Conservation (phyloP, 2,329 filamentous ascomycete genomes). For the Ophiostoma ips region DNA sequence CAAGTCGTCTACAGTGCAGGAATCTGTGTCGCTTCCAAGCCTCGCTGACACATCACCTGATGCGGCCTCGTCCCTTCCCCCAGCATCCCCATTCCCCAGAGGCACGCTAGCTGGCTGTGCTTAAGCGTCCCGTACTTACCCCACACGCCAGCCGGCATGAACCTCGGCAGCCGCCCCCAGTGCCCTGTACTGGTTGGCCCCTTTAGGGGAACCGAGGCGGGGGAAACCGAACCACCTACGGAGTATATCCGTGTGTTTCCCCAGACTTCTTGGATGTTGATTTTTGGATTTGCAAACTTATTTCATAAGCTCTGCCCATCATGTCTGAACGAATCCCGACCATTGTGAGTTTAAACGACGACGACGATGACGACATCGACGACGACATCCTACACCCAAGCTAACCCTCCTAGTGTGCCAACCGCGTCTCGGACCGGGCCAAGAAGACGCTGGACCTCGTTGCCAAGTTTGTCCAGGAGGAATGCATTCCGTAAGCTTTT, state of each 20-base stretch:
- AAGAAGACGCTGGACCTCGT: slow-evolving; percentile 76
- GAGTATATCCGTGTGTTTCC: no score
- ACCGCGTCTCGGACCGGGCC: slow-evolving; percentile 67
- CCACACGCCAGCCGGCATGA: slow-evolving; percentile 8
- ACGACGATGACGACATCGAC: no score
- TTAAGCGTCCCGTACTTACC: not conserved
- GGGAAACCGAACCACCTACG: no score
- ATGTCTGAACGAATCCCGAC: slow-evolving; percentile 34
- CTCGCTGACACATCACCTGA: no score
- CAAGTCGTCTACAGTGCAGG: no score
- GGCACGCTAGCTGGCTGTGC: no score
- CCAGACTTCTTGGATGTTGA: not conserved
- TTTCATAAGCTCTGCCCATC: not conserved
- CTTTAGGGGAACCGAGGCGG: not conserved
- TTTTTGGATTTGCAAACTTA: not conserved
- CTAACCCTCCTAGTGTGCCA: slow-evolving; percentile 17
- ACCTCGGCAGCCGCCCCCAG: slow-evolving; percentile 9
- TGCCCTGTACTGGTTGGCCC: not conserved
- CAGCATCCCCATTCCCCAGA: not conserved
- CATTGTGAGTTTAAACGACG: slow-evolving; percentile 23
- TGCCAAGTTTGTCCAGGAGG: slow-evolving; percentile 92
- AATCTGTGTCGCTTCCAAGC: no score
- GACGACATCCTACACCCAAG: not conserved
- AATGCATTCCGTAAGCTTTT: slow-evolving; percentile 71
- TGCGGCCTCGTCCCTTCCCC: not conserved